Percentiles rank a stretch among this genome's conserved stretches.
Evolutionary conservation across 2,329 filamentous ascomycete genomes (phyloP).

Genomic region (Aureobasidium sp.): DNA sequence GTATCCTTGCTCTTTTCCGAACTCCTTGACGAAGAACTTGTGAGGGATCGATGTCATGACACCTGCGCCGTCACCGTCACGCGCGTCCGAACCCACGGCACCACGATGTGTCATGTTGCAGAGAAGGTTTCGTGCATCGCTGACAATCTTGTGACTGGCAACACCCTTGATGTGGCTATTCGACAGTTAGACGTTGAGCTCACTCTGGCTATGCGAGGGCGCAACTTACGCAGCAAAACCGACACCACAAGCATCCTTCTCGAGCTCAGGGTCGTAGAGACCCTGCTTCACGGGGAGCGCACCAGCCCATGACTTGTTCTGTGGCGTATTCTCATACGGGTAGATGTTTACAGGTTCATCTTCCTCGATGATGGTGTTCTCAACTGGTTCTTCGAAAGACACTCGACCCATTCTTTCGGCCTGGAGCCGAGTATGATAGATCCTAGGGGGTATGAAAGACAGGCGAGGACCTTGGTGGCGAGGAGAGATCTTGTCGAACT

Average conservation of each 20-base stretch:
- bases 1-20: constrained; percentile 80
- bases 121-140: constrained; percentile 90
- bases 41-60: constrained; percentile 99
- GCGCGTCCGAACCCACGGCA: constrained; percentile 93
- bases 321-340: constrained; percentile 68
- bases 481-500: neutral
- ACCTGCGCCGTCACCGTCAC: constrained; percentile 96
- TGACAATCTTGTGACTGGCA: constrained; percentile 95
- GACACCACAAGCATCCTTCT: constrained; percentile 99
- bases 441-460: neutral
- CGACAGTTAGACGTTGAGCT: constrained; percentile 20
- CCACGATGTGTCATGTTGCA: constrained; percentile 99
- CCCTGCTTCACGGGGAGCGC: constrained; percentile 96
- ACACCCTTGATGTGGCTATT: constrained; percentile 91
- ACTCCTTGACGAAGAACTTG: constrained; percentile 98
- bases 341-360: constrained; percentile 52
- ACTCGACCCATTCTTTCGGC: constrained; percentile 48
- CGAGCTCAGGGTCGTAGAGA: constrained; percentile 89
- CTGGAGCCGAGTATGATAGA: constrained; percentile 33
- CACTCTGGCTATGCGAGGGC: neutral
- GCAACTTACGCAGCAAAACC: constrained; percentile 84
- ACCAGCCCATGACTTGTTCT: constrained; percentile 90
- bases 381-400: constrained; percentile 43
- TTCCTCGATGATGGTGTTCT: constrained; percentile 42
- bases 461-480: neutral